Evolutionary conservation across 495 filamentous ascomycete genomes (phyloP), one percentile per base, ranked within the genome.

Genomic region (Glutinoglossum americanum): DNA sequence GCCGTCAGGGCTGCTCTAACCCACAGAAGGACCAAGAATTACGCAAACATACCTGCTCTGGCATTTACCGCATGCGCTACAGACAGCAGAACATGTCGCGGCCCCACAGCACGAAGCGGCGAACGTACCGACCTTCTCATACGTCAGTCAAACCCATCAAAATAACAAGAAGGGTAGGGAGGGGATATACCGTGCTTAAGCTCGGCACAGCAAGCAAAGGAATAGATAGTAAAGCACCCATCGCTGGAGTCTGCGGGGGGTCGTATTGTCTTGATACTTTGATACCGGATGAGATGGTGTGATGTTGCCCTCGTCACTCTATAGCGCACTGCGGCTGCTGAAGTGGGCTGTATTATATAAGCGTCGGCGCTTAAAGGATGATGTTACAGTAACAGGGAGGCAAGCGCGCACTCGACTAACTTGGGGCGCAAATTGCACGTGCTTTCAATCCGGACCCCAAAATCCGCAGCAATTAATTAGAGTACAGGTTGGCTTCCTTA

Each of bases 51-150:
- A 94, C 89, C 89, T 95, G 74, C 90, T 95, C 55, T 87, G 82
- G 69, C 93, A 97, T 67, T 94, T 95, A 28, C 92, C 93, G 67
- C 92, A 98, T 23, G 85, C 82, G 68, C 85, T 90, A 69, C 87
- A 97, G 26, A 96, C 84, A 57, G 88, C 87, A 61, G 85, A 92
- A 70, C 89, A 96, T 51, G 92, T 94, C 44, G 90, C 89, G 23
- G 90, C 90, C 63, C 90, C 90, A 66, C 90, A 98, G 69, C 90
- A 96, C 62, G 87, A 94, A 48, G 80, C 83, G 53, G 71, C 82
- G 62, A 86, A 80, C 15, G 83, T 83, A 53, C 85, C 67, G 57
- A 94, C 60, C 89, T 96, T 63, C 51, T 56, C 62, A 73, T 54
- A 71, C 65, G 53, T 47, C 35, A 47, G 60, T 21, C 26, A 32